phyloP scores from a whole-genome alignment of 73 alveolate genomes.

The Symbiodinium pilosum region DNA sequence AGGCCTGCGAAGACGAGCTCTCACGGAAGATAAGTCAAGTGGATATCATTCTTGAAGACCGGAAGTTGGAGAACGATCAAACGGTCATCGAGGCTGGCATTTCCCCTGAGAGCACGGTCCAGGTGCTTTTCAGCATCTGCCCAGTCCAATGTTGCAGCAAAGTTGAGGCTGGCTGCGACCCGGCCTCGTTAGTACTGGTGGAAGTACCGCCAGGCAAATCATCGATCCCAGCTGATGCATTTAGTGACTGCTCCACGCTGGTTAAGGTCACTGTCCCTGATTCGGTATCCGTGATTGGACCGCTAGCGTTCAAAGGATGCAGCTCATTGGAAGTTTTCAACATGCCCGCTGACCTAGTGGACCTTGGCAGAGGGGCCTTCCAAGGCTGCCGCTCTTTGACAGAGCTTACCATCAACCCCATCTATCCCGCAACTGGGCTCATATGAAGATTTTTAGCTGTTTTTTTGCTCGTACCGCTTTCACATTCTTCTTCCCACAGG shows the following conservation, averaged over 20 bases:
- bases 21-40: neutral
- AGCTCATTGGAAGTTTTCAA: neutral
- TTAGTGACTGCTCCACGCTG: neutral
- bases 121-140: neutral
- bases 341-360: neutral
- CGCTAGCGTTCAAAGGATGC: neutral
- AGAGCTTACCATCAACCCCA: neutral
- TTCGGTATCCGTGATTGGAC: neutral
- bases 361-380: neutral
- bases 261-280: neutral
- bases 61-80: neutral
- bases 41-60: neutral
- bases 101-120: neutral
- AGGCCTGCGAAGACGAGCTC: neutral
- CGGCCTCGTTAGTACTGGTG: neutral
- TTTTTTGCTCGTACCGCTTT: too few relatives aligned
- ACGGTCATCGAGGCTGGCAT: neutral
- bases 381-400: constrained; percentile 3
- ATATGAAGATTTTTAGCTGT: too few relatives aligned
- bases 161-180: neutral
- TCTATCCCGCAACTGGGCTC: too few relatives aligned
- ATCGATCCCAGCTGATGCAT: neutral
- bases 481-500: too few relatives aligned
- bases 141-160: neutral
- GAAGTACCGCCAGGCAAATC: neutral